Conservation (phyloP, 495 filamentous ascomycete species). For the Gamarada debralockiae region DNA sequence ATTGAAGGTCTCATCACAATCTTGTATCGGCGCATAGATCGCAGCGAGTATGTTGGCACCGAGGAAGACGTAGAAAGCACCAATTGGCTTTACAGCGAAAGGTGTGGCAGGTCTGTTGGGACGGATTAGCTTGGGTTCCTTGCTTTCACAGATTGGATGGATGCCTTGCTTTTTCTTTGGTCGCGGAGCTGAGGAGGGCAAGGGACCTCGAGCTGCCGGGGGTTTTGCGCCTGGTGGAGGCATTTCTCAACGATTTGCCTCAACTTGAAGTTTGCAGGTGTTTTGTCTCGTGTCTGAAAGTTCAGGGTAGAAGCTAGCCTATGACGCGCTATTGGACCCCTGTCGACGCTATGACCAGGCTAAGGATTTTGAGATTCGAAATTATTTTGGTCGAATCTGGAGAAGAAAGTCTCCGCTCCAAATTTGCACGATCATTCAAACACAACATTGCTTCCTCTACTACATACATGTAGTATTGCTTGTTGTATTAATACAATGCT, state of each 20-base stretch:
- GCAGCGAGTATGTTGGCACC: slow-evolving; percentile 71
- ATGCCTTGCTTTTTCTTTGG: slow-evolving; percentile 18
- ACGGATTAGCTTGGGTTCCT: background rate
- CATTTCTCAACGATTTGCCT: slow-evolving; percentile 18
- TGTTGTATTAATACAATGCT: background rate
- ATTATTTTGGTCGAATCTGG: too few species aligned
- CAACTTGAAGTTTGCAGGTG: too few species aligned
- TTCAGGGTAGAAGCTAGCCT: too few species aligned
- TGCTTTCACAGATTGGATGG: background rate
- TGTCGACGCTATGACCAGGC: too few species aligned
- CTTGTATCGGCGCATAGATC: slow-evolving; percentile 86
- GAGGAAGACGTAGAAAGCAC: slow-evolving; percentile 74
- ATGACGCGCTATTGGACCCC: too few species aligned
- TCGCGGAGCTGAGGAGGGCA: background rate
- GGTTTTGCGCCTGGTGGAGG: slow-evolving; percentile 28
- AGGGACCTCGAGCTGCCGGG: slow-evolving; percentile 1
- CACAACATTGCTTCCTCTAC: background rate
- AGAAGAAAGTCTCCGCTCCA: too few species aligned
- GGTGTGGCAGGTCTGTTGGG: slow-evolving; percentile 39
- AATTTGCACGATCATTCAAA: background rate
- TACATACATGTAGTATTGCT: background rate
- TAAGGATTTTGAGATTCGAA: background rate
- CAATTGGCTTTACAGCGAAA: slow-evolving; percentile 66
- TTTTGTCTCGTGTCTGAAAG: too few species aligned
- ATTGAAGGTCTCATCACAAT: slow-evolving; percentile 99